These are phyloP conservation scores for Leishmania tarentolae DNA, from an alignment of 208 protist genomes.

Conservation along the genomic window DNA sequence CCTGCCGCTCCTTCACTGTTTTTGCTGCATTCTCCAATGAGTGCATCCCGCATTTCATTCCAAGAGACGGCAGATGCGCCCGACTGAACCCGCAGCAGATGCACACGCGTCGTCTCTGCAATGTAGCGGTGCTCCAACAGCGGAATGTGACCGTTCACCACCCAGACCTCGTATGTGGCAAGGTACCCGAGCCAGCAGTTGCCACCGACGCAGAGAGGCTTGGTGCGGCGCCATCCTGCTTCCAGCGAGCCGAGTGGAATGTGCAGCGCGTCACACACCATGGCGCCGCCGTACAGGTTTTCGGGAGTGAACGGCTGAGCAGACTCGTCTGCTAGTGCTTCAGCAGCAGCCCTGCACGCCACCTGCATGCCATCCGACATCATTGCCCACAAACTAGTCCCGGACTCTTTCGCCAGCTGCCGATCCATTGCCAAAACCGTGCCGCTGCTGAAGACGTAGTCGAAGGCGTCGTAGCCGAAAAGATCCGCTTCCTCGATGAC, in stretches of 20 bases:
- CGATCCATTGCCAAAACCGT: conserved; percentile 28
- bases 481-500: conserved; percentile 37
- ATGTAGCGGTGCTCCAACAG: conserved; percentile 51
- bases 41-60: conserved; percentile 22
- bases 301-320: conserved; percentile 17
- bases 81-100: conserved; percentile 34
- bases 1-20: background rate
- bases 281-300: conserved; percentile 42
- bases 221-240: conserved; percentile 31
- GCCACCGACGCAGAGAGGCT: conserved; percentile 39
- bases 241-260: conserved; percentile 46
- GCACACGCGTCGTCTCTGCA: conserved; percentile 32
- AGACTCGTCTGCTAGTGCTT: conserved; percentile 22
- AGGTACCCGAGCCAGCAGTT: conserved; percentile 57
- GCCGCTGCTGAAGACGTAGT: conserved; percentile 29
- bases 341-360: conserved; percentile 35
- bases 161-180: conserved; percentile 38
- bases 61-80: conserved; percentile 12
- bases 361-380: conserved; percentile 3
- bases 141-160: conserved; percentile 82
- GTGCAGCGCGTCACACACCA: conserved; percentile 31
- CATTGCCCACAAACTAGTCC: conserved; percentile 22
- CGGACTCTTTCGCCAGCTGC: conserved; percentile 15
- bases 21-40: conserved; percentile 6
- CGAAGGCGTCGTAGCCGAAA: conserved; percentile 36